These are phyloP conservation scores for Nigrospora sphaerica DNA, from an alignment of 2,329 filamentous ascomycete species.

Conservation along the genomic window DNA sequence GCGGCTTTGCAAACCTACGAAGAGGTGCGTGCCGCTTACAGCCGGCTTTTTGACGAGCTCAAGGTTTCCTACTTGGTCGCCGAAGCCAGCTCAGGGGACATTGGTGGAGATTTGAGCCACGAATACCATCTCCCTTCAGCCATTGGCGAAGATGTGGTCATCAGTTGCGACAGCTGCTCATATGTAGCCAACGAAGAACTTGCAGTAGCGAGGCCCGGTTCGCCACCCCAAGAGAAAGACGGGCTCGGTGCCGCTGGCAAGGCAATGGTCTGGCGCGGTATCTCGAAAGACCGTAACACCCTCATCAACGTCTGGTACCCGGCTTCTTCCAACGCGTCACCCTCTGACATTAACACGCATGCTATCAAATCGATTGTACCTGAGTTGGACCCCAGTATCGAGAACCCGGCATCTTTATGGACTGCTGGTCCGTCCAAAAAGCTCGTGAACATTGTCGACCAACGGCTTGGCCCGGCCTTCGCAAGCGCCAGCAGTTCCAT, in stretches of 20 bases:
- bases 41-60: constrained; percentile 71
- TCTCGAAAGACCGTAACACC: constrained; percentile 59
- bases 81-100: constrained; percentile 88
- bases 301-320: constrained; percentile 67
- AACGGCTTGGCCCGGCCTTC: constrained; percentile 18
- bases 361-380: constrained; percentile 61
- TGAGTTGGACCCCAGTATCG: constrained; percentile 64
- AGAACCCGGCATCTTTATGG: constrained; percentile 51
- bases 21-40: constrained; percentile 67
- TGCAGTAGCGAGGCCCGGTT: constrained; percentile 32
- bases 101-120: constrained; percentile 88
- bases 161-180: constrained; percentile 66
- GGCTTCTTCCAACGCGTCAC: constrained; percentile 12
- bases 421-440: constrained; percentile 19
- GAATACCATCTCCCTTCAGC: constrained; percentile 82
- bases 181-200: constrained; percentile 86
- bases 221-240: not conserved
- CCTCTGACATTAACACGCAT: constrained; percentile 37
- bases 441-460: constrained; percentile 23
- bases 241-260: not conserved
- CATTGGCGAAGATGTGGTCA: constrained; percentile 79
- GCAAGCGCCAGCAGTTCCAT: constrained; percentile 5
- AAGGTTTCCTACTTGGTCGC: constrained; percentile 79
- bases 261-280: constrained; percentile 49
- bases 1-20: constrained; percentile 77